These are phyloP conservation scores for Halophytophthora batemanensis DNA, from an alignment of 352 stramenopile genomes.

Conservation along the genomic window DNA sequence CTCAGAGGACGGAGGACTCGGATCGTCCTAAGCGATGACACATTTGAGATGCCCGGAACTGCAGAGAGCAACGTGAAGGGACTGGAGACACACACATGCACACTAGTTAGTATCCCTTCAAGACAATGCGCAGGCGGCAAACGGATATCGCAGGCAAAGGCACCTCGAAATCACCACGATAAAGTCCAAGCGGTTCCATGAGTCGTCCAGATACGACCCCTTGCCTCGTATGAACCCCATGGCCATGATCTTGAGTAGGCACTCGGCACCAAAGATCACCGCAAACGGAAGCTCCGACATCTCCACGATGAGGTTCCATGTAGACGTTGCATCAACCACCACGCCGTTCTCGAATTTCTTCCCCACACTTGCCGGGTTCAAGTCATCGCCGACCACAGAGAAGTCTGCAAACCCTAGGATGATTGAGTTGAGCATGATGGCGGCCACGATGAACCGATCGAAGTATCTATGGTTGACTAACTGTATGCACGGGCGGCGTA, in stretches of 20 bases:
- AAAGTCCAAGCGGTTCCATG: constrained; percentile 93
- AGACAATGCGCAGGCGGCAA: constrained; percentile 1
- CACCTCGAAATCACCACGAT: constrained; percentile 88
- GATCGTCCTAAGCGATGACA: constrained; percentile 83
- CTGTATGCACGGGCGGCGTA: constrained; percentile 49
- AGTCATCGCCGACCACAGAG: constrained; percentile 51
- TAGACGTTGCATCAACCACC: constrained; percentile 41
- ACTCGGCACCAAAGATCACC: constrained; percentile 85
- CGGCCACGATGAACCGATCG: constrained; percentile 81
- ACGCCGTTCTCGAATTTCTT: constrained; percentile 30
- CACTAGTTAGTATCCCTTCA: too few species aligned
- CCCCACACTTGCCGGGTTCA: constrained; percentile 61
- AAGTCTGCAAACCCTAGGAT: constrained; percentile 87
- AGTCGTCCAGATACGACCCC: constrained; percentile 78
- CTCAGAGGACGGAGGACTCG: constrained; percentile 86
- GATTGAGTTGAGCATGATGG: constrained; percentile 86
- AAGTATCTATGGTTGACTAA: constrained; percentile 65
- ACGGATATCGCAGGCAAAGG: neutral
- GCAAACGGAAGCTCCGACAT: constrained; percentile 85
- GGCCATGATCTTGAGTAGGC: constrained; percentile 89
- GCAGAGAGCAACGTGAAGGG: constrained; percentile 48
- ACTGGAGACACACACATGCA: constrained; percentile 20
- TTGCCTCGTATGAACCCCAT: constrained; percentile 66
- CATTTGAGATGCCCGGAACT: constrained; percentile 80
- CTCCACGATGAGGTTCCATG: constrained; percentile 59